Base-by-base conservation (phyloP, 768 basidiomycete species). In the Leucosporidium scottii region DNA sequence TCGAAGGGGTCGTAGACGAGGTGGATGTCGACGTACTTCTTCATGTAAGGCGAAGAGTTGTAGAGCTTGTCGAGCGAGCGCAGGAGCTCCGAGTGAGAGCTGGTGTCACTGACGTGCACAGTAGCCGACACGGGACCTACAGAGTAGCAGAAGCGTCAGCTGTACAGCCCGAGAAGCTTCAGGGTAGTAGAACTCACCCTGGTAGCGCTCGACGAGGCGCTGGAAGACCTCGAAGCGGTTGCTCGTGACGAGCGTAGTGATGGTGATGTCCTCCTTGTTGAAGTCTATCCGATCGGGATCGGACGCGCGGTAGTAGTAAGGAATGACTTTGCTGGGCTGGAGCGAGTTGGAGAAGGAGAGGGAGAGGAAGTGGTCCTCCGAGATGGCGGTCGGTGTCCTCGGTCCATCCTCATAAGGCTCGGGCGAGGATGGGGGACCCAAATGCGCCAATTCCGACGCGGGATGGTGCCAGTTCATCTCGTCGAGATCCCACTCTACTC, bases 61-160 rank as follows among this genome's bases (percentile, higher is more conserved):
- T 91, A 88, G 53, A 92, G 80, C 9, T 79, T 80, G 73, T 87
- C 85, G 31, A 92, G 81, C 18, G 84, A 83, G 58, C 83, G 81
- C 51, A 93, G 81, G 47, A 87, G 80, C 25, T 79, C 78, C 55
- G 81, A 64, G 57, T 72, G 72, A 6, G 68, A 34, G 2, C 71
- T 68, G 15, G 78, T 74, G 21, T 80, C 80, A 34, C 82, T 82
- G 61, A 91, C 83, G 73, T 93, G 90, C 23, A 92, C 83, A 0
- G 90, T 85, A 4, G 87, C 91, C 21, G 91, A 92, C 67, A 93
- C 85, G 0, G 91, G 91, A 23, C 90, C 90, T 90, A 27, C n/a
- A 21, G 39, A 6, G 25, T 7, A 7, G 13, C 12, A 28, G 13
- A 15, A 13, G 15, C 7, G 27, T 65, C 44, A 58, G 54, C 27